phyloP scores from a whole-genome alignment of 768 basidiomycete species.

The Porphyrellus cyaneotinctus region DNA sequence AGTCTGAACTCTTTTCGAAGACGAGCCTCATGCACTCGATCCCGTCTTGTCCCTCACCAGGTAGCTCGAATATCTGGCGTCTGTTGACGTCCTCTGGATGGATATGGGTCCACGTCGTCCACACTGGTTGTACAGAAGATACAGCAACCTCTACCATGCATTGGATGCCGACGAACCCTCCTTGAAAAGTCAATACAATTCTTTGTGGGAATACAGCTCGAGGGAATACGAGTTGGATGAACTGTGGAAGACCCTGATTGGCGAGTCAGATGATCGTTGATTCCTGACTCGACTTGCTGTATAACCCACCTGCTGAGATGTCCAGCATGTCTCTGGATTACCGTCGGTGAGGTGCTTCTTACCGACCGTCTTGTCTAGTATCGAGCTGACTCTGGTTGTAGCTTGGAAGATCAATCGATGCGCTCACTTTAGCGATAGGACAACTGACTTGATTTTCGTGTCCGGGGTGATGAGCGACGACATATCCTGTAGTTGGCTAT shows the following conservation, averaged over 20 bases:
- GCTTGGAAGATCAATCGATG: constrained; percentile 5
- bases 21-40: constrained; percentile 55
- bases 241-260: constrained; percentile 72
- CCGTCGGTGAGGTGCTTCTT: constrained; percentile 69
- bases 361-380: constrained; percentile 66
- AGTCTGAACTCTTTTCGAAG: constrained; percentile 81
- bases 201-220: constrained; percentile 50
- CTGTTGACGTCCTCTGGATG: constrained; percentile 82
- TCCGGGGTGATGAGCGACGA: constrained; percentile 20
- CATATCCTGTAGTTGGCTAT: not conserved
- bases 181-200: constrained; percentile 72
- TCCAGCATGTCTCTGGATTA: constrained; percentile 80
- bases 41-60: constrained; percentile 12
- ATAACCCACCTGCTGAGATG: constrained; percentile 67
- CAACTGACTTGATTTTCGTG: constrained; percentile 35
- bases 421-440: constrained; percentile 29
- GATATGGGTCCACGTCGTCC: constrained; percentile 51
- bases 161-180: constrained; percentile 74
- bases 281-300: not conserved
- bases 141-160: constrained; percentile 47
- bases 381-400: constrained; percentile 73
- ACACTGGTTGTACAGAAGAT: constrained; percentile 35
- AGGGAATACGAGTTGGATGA: constrained; percentile 60
- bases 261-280: constrained; percentile 7
- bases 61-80: constrained; percentile 61